phyloP scores from a whole-genome alignment of 345 rosid genomes.

The Brassica nigra region DNA sequence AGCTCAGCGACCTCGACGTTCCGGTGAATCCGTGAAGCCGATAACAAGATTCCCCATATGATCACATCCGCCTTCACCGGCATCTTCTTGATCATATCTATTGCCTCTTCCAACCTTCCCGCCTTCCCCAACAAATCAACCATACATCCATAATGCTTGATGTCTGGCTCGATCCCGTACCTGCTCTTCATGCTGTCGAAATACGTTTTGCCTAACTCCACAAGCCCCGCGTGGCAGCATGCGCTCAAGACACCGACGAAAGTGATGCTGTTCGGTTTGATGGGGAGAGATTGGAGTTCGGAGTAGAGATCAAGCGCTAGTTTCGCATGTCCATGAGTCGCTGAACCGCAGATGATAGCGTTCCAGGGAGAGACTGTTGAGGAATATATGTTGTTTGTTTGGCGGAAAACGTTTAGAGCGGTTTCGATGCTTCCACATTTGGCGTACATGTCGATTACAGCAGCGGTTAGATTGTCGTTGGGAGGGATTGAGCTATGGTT shows the following conservation, averaged over 20 bases:
- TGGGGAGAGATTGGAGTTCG: slow-evolving; percentile 47
- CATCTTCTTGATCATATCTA: slow-evolving; percentile 62
- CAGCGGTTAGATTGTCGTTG: slow-evolving; percentile 70
- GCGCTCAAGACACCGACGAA: slow-evolving; percentile 80
- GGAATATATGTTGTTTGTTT: slow-evolving; percentile 42
- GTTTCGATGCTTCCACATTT: slow-evolving; percentile 79
- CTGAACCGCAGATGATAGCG: slow-evolving; percentile 76
- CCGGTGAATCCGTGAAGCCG: slow-evolving; percentile 64
- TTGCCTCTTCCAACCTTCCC: slow-evolving; percentile 67
- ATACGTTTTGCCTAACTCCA: slow-evolving; percentile 57
- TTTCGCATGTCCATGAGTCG: slow-evolving; percentile 65
- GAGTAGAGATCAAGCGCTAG: slow-evolving; percentile 59
- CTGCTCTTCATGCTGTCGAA: slow-evolving; percentile 59
- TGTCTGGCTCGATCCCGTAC: slow-evolving; percentile 59
- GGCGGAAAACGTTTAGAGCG: slow-evolving; percentile 61
- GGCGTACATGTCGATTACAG: slow-evolving; percentile 87
- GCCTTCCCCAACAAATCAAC: slow-evolving; percentile 76
- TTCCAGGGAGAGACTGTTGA: slow-evolving; percentile 78
- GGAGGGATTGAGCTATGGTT: slow-evolving; percentile 46
- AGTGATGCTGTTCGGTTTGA: slow-evolving; percentile 63
- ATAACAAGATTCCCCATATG: slow-evolving; percentile 73
- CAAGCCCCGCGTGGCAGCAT: slow-evolving; percentile 72
- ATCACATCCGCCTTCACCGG: slow-evolving; percentile 75
- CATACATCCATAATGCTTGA: slow-evolving; percentile 60
- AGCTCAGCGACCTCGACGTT: slow-evolving; percentile 65